phyloP scores from a whole-genome alignment of 1,284 basidiomycete genomes.

The Wallemia hederae region DNA sequence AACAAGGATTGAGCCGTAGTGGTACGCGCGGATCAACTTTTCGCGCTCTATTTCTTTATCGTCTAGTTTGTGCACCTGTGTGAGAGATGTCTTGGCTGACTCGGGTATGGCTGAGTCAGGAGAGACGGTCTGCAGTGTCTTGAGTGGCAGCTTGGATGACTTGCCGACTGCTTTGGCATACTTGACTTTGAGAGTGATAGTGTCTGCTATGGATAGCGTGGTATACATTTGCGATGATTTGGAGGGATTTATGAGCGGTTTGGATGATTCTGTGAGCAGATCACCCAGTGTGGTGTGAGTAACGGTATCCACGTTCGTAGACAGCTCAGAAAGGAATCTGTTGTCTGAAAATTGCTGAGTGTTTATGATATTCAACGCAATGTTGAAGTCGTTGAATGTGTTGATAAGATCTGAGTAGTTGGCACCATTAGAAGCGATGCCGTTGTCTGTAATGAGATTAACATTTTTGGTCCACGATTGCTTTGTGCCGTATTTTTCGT shows the following conservation, averaged over 20 bases:
- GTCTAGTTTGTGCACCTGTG: neutral
- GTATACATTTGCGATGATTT: neutral
- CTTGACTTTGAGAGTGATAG: neutral
- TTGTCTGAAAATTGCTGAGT: neutral
- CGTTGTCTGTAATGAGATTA: neutral
- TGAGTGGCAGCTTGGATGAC: neutral
- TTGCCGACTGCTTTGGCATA: neutral
- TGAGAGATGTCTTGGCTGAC: neutral
- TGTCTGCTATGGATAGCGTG: neutral
- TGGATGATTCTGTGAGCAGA: neutral
- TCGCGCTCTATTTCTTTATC: constrained; percentile 33
- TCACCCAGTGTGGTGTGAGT: neutral
- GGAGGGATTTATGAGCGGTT: neutral
- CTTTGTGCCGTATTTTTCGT: neutral
- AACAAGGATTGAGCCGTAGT: constrained; percentile 67
- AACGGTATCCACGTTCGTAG: neutral
- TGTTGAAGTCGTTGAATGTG: neutral
- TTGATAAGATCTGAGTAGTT: neutral
- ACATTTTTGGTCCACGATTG: neutral
- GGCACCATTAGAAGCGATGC: neutral
- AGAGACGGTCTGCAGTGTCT: neutral
- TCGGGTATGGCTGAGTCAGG: too few species aligned
- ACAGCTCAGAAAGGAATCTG: neutral
- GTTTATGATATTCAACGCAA: neutral
- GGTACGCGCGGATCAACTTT: constrained; percentile 49